A percentile compares a stretch with the other conserved stretches of the same genome.
Conservation (phyloP, 2,329 filamentous ascomycete species). For the Ramularia endophylla region DNA sequence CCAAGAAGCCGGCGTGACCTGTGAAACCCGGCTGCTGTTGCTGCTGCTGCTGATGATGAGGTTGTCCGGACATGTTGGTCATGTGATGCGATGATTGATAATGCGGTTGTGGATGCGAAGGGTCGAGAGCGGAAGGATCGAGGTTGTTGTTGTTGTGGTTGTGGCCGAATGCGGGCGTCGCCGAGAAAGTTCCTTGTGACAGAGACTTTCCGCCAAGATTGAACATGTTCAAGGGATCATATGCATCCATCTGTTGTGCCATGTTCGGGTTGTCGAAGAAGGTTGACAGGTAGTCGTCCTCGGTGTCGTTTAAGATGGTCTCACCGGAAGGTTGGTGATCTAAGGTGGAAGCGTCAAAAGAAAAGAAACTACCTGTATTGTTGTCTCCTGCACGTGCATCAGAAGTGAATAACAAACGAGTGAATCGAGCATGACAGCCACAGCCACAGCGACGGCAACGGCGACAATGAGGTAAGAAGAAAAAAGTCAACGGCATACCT, state of each 20-base stretch:
- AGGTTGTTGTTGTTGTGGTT: no score
- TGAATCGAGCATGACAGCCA: neutral
- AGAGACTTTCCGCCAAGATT: neutral
- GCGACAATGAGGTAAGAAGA: no score
- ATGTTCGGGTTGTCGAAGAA: constrained; percentile 8
- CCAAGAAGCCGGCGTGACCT: no score
- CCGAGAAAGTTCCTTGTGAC: no score
- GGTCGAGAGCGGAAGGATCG: neutral
- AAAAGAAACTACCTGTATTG: constrained; percentile 1
- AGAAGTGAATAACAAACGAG: neutral
- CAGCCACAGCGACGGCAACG: no score
- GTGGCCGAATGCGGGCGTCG: no score
- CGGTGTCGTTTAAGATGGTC: constrained; percentile 4
- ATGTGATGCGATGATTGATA: neutral
- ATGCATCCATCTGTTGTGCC: constrained; percentile 1
- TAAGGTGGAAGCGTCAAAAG: neutral
- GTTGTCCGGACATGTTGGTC: constrained; percentile 1
- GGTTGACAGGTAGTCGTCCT: constrained; percentile 5
- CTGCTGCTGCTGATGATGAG: neutral
- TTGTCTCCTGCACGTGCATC: neutral
- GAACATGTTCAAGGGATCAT: constrained; percentile 4
- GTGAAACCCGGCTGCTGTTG: no score
- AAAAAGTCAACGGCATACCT: no score
- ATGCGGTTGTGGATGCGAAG: neutral
- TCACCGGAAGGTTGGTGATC: constrained; percentile 1